Evolutionary conservation across 2,329 filamentous ascomycete species (phyloP), one percentile per base, ranked within the genome.

Genomic region (Tympanopsis confertula): DNA sequence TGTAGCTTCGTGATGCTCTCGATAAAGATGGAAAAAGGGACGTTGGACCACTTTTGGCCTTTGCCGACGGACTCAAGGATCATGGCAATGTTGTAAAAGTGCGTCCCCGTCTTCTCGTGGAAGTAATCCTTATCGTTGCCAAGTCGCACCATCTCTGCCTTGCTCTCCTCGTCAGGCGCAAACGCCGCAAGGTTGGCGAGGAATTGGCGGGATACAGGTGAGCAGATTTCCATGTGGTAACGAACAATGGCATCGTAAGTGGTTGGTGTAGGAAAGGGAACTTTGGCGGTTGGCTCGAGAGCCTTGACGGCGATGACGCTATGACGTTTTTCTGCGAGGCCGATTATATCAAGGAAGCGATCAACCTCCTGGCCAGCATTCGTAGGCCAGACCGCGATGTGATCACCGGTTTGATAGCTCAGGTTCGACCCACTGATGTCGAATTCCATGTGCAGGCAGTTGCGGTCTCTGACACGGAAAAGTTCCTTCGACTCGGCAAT

Each of bases 211-310:
- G 91, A 98, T 20, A 98, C 84, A 35, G 91, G 86, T 33, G 86
- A 87, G 56, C 87, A 86, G 46, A 95, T 91, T 64, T 98, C 93
- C 69, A 98, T 82, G 62, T 98, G 89, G 63, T 95, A 98, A 48
- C 91, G 85, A 42, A 85, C 68, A 45, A 89, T 86, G 41, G 89
- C 83, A 62, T 96, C 89, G 61, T 89, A 96, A 2, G 91, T 98
- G 13, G 91, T 96, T 5, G 91, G 91, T 4, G 88, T 88, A 14
- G 93, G 93, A 68, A 98, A 96, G 5, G 91, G 91, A 35, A 98
- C 87, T 66, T 95, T 96, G 48, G 91, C 87, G 5, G 91, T 96
- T 32, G 88, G 79, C 61, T 98, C 93, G 29, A 95, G 75, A 41
- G 86, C 80, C 66, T 93, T 95, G 58, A 98, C 79, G 45, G 74